Evolutionary conservation across 2,329 filamentous ascomycete genomes (phyloP), one percentile per base, ranked within the genome.

Genomic region (Neurospora sp.): DNA sequence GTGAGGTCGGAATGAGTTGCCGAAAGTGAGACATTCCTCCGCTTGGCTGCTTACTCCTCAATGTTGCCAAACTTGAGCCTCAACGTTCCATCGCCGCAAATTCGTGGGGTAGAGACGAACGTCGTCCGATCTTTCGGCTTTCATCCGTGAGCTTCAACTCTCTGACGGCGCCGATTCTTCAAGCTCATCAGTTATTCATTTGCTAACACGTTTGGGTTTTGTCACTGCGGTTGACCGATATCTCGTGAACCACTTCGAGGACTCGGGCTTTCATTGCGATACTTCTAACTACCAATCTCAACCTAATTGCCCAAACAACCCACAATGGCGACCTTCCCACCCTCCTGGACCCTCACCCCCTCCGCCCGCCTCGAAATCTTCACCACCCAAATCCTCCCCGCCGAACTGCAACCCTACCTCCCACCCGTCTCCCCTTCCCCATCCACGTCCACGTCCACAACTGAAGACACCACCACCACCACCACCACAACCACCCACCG

Each of bases 371-470:
- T 36, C 19, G 58, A 67, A 6, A 74, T 76, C 70, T 74, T 74
- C 67, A 70, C 40, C 69, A 73, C 42, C 23, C 23, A 67, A 5
- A 78, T 79, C 70, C 58, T 77, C 10, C 77, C 79, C 19, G 71
- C 74, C 38, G 80, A 82, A 66, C 77, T 82, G 46, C 52, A 66
- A 38, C 73, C 74, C 13, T 71, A 70, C 38, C 58, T 75, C n/a
- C n/a, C n/a, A 33, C 62, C 67, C 19, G n/a, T 23, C 36, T 67
- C 39, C 58, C 9, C 42, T 43, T 19, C 39, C 39, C 19, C 19
- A 19, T 67, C 52, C 39, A 1, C 39, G 8, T 67, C 52, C 39
- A 66, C 39, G 8, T 67, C 52, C 39, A 66, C 39, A 19, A 52
- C 19, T 38, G 28, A 66, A 28, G 39, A 23, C 33, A 19, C 46